Evolutionary conservation across 2,329 filamentous ascomycete species (phyloP), one percentile per base, ranked within the genome.

Genomic region (Drechslerella coelobrocha): DNA sequence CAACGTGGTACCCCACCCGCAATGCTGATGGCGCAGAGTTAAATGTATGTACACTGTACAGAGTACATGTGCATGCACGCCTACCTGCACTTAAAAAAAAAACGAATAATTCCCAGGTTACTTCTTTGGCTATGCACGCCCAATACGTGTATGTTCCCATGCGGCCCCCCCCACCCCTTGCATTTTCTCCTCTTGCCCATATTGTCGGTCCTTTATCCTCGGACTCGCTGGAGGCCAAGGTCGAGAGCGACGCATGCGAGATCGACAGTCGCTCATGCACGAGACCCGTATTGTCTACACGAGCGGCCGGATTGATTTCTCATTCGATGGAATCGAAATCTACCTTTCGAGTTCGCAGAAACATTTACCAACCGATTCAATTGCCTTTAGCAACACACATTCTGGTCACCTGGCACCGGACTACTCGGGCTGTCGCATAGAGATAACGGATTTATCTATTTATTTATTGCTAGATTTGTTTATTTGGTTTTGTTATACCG

Each of bases 231-330:
- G 55, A 23, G 29, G 24, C 45, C 53, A 52, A 56, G 31, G 29
- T 62, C 45, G 59, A 63, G 52, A 59, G 34, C 52, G 45, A 41
- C 63, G 53, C 37, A 59, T 63, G 66, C 66, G 31, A 71, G 66
- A 71, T 71, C 66, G 61, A 54, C 66, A 19, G 66, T 71, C 53
- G 62, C 66, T 71, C 66, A 71, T 71, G 66, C 66, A 71, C 12
- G 66, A 60, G 48, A 51, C 53, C 47, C 54, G 31, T 47, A 57
- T 34, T 59, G 55, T 59, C 59, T 62, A 59, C 66, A 59, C 29
- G 21, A 23, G 27, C 8, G 37, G 27, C 45, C 29, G 47, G n/a
- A 37, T 34, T 66, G 34, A 12, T 59, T 52, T 61, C 29, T 27
- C 14, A 26, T 45, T 63, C 21, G 17, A 21, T 19, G n/a, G n/a